A percentile compares a stretch with the other conserved stretches of the same genome.
These are phyloP conservation scores for Urochloa ruziziensis DNA, from an alignment of 176 grass and related monocot genomes.

Conservation along the genomic window DNA sequence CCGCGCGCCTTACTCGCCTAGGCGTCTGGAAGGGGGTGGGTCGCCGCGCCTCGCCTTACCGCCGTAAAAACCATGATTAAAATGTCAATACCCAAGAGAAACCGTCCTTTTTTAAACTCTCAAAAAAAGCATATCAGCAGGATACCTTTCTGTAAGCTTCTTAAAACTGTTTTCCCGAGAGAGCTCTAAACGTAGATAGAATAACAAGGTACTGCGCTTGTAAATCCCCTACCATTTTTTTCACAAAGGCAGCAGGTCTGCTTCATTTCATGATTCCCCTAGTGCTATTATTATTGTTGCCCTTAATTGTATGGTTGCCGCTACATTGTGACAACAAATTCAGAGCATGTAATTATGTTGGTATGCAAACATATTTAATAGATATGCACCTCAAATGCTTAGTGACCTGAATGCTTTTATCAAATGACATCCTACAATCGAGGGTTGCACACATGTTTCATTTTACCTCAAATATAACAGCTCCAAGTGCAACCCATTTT, in stretches of 20 bases:
- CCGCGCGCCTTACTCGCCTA: too few relatives aligned
- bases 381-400: background rate
- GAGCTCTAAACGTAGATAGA: background rate
- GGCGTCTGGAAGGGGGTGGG: too few relatives aligned
- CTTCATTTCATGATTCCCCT: background rate
- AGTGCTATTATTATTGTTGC: background rate
- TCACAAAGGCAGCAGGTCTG: background rate
- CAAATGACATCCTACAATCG: background rate
- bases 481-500: constrained; percentile 83
- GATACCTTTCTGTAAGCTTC: background rate
- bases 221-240: background rate
- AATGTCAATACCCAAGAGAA: background rate
- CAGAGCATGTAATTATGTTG: background rate
- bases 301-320: background rate
- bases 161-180: background rate
- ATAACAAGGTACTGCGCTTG: background rate
- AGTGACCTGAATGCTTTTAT: background rate
- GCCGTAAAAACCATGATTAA: too few relatives aligned
- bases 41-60: too few relatives aligned
- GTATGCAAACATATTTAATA: background rate
- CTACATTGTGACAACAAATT: background rate
- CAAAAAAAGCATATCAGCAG: background rate
- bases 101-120: background rate
- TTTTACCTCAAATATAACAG: constrained; percentile 79
- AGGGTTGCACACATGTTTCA: background rate